Base-by-base conservation (phyloP, 257 asterid genomes). In the Phtheirospermum japonicum region DNA sequence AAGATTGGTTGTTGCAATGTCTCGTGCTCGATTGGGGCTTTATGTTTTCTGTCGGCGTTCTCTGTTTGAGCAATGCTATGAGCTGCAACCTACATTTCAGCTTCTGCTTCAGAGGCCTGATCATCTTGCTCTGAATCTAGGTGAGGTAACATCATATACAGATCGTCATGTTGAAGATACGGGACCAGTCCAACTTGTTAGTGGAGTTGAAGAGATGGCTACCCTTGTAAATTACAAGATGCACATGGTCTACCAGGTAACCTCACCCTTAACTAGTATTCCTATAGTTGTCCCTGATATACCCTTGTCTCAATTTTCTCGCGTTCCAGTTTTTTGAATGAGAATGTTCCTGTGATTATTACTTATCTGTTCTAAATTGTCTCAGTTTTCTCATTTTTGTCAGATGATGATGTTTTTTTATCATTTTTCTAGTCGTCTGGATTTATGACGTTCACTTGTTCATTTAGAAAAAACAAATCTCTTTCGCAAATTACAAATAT, bases 21-120 rank as follows among this genome's bases (percentile, higher is more conserved):
- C 99, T 59, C 99, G 99, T 73, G 99, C 99, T 69, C 88, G 99
- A 51, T 71, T 93, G 78, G 99, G 99, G 71, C 90, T 93, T 17
- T 93, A 83, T 75, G 88, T 93, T 31, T 89, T 93, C 70, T 83
- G 97, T 58, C 82, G 96, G 56, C 95, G 99, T 57, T 87, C 95
- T 62, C 84, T 93, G 60, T 93, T 93, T 71, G 99, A 93, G 65
- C 97, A 93, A 69, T 93, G 99, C 72, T 93, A 93, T 59, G 99
- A 93, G 66, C 81, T 93, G 54, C 97, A 93, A 53, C 99, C 96
- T 14, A 89, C 99, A 4, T 87, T 93, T 68, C 94, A 77, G 69
- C 83, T 82, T 56, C 85, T 93, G 45, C 93, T 93, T 55, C 81
- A 79, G 73, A 87, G 97, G 76, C 94, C 97, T 4, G 95, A 89